phyloP scores from a whole-genome alignment of 2,329 filamentous ascomycete genomes.

The Curvularia sp. region DNA sequence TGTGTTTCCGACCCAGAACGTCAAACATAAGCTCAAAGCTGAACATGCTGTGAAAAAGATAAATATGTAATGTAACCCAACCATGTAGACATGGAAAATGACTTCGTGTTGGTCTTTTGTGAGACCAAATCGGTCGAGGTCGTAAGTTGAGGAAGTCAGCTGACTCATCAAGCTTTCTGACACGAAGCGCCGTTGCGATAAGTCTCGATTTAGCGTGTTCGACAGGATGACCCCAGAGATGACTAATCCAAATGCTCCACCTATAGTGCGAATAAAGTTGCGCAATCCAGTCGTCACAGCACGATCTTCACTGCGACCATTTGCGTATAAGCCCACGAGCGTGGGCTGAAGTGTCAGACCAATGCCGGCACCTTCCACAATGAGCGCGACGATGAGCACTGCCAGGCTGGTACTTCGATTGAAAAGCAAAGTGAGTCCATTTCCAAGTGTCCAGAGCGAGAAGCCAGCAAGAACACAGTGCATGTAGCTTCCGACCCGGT shows the following conservation, averaged over 20 bases:
- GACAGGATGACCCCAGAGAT: slow-evolving; percentile 45
- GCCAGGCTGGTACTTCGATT: slow-evolving; percentile 53
- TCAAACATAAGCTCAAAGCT: slow-evolving; percentile 25
- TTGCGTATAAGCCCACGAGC: slow-evolving; percentile 64
- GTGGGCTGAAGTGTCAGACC: slow-evolving; percentile 62
- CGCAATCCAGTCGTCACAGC: slow-evolving; percentile 68
- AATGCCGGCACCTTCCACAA: slow-evolving; percentile 56
- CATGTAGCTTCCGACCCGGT: slow-evolving; percentile 29
- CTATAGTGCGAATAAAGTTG: slow-evolving; percentile 68
- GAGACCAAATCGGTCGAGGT: slow-evolving; percentile 22
- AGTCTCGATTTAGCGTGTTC: slow-evolving; percentile 24
- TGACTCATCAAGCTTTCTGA: slow-evolving; percentile 21
- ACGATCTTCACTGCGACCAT: slow-evolving; percentile 59
- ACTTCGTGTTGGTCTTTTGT: slow-evolving; percentile 14
- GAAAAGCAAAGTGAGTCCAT: slow-evolving; percentile 62
- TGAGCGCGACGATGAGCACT: slow-evolving; percentile 61
- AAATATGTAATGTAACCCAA: slow-evolving; percentile 29
- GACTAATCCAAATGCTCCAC: slow-evolving; percentile 66
- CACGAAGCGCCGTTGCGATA: slow-evolving; percentile 20
- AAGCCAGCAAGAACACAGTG: slow-evolving; percentile 45
- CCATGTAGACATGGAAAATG: slow-evolving; percentile 29
- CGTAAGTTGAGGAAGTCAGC: slow-evolving; percentile 33
- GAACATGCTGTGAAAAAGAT: slow-evolving; percentile 30
- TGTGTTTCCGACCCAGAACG: slow-evolving; percentile 33
- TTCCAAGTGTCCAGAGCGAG: slow-evolving; percentile 59